A percentile compares a stretch with the other conserved stretches of the same genome.
phyloP scores from a whole-genome alignment of 371 early-diverging fungal species.

The Mortierella sp. region DNA sequence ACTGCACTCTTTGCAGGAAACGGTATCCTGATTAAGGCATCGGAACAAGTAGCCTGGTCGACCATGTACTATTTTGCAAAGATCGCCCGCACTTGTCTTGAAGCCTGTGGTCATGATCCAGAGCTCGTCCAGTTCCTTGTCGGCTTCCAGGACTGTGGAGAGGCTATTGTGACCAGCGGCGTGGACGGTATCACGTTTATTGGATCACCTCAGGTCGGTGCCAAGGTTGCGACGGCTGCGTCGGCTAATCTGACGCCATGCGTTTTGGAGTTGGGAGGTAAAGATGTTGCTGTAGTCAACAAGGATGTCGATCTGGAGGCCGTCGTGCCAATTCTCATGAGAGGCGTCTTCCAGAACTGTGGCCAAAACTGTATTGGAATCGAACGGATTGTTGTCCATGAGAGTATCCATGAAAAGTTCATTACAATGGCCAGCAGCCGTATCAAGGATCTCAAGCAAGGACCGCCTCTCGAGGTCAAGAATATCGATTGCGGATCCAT shows the following conservation, averaged over 20 bases:
- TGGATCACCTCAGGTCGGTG: conserved; percentile 82
- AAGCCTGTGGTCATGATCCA: conserved; percentile 76
- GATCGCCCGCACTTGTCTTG: conserved; percentile 74
- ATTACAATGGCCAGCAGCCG: conserved; percentile 68
- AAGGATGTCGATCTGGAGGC: conserved; percentile 79
- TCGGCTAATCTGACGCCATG: conserved; percentile 82
- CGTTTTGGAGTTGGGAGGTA: conserved; percentile 92
- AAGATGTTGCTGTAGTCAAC: conserved; percentile 84
- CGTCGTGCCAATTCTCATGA: conserved; percentile 78
- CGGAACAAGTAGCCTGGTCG: conserved; percentile 90
- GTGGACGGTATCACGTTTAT: conserved; percentile 88
- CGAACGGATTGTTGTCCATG: conserved; percentile 79
- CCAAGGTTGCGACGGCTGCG: conserved; percentile 80
- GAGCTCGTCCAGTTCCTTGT: conserved; percentile 84
- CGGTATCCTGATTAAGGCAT: conserved; percentile 84
- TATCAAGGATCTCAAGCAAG: conserved; percentile 72
- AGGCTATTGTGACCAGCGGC: conserved; percentile 71
- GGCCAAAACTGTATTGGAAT: conserved; percentile 91
- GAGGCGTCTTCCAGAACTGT: conserved; percentile 85
- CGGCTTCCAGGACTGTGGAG: conserved; percentile 86
- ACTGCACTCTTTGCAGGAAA: conserved; percentile 89
- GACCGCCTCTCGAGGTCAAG: conserved; percentile 74
- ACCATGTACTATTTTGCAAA: conserved; percentile 67
- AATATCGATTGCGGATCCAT: conserved; percentile 86
- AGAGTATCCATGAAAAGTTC: conserved; percentile 74